These are phyloP conservation scores for Eucalyptus cladocalyx DNA, from an alignment of 345 rosid species.

Conservation along the genomic window DNA sequence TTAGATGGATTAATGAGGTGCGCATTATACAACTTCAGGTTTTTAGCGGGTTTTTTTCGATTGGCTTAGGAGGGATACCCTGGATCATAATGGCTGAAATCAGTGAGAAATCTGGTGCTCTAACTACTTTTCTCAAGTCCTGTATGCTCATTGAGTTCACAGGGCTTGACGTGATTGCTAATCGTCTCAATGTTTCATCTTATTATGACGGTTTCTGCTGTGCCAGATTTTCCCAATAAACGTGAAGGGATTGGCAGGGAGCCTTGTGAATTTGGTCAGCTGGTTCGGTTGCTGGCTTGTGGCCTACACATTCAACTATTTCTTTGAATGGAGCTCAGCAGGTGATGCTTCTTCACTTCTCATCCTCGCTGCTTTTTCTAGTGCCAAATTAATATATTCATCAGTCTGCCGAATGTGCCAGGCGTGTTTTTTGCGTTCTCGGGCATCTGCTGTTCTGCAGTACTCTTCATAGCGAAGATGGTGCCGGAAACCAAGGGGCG, in stretches of 20 bases:
- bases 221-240: conserved; percentile 22
- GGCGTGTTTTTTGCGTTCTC: conserved; percentile 9
- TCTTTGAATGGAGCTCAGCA: conserved; percentile 23
- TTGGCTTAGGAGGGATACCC: conserved; percentile 58
- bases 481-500: conserved; percentile 44
- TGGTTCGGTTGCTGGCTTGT: conserved; percentile 9
- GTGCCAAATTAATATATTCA: background rate
- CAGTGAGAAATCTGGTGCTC: background rate
- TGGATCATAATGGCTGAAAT: conserved; percentile 74
- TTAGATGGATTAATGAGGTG: background rate
- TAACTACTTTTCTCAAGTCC: background rate
- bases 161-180: background rate
- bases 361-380: background rate
- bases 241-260: conserved; percentile 11
- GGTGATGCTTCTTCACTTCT: background rate
- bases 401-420: background rate
- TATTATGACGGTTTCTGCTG: background rate
- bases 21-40: conserved; percentile 5
- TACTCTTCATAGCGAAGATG: conserved; percentile 23
- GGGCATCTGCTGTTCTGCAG: conserved; percentile 5
- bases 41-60: conserved; percentile 25
- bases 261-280: conserved; percentile 4
- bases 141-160: background rate
- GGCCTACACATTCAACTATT: conserved; percentile 15
- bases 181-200: background rate